Conservation (phyloP, 148 eudicot species). For the Cornus controversa region DNA sequence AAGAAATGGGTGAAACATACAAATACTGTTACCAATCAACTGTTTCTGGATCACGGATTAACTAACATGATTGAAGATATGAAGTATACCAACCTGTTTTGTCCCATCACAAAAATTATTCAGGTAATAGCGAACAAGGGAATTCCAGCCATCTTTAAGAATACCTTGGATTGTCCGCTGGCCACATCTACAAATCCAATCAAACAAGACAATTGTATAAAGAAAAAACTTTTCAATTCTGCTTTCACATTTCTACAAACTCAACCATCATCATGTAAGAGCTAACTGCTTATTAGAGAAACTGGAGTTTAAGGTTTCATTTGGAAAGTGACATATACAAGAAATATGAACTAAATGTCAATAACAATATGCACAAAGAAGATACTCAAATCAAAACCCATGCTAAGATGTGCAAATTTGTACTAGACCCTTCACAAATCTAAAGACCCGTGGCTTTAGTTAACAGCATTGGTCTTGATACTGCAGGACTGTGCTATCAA, state of each 20-base stretch:
- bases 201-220: background rate
- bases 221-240: background rate
- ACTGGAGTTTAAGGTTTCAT: background rate
- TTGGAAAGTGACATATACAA: background rate
- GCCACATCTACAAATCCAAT: constrained; percentile 54
- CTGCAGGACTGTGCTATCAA: too few relatives aligned
- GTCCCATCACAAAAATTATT: constrained; percentile 90
- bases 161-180: constrained; percentile 77
- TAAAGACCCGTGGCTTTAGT: background rate
- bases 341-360: background rate
- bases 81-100: constrained; percentile 63
- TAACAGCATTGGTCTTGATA: background rate
- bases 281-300: background rate
- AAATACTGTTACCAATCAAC: background rate
- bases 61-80: background rate
- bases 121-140: constrained; percentile 85
- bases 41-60: background rate
- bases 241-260: background rate
- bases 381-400: background rate
- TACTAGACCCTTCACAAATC: background rate
- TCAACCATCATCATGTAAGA: background rate
- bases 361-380: constrained; percentile 1
- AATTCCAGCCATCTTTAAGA: constrained; percentile 72
- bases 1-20: background rate
- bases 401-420: background rate